Conservation (phyloP, 2,329 filamentous ascomycete species). For the Aspergillus terreus region DNA sequence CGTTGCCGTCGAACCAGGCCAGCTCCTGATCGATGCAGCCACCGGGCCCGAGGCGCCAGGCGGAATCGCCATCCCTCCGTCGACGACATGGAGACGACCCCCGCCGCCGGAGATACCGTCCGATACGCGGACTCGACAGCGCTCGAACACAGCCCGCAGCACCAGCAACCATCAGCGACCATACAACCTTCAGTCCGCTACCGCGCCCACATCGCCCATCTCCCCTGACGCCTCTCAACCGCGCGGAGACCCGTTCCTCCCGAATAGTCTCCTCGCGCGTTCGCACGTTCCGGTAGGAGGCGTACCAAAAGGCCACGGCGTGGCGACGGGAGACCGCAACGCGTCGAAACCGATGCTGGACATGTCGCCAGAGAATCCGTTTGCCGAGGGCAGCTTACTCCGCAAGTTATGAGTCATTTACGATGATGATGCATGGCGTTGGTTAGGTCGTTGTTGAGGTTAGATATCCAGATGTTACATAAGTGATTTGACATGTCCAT, state of each 20-base stretch:
- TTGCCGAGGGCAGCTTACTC: conserved; percentile 44
- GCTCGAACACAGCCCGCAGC: conserved; percentile 35
- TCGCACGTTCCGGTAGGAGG: conserved; percentile 18
- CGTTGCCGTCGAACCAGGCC: conserved; percentile 42
- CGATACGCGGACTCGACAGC: conserved; percentile 20
- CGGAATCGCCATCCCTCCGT: conserved; percentile 33
- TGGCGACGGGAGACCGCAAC: conserved; percentile 38
- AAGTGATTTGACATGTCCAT: too few species aligned
- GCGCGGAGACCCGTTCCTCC: conserved; percentile 27
- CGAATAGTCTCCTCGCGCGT: conserved; percentile 36
- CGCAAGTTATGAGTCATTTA: conserved; percentile 9
- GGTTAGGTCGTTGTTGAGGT: neutral
- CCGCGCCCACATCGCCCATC: conserved; percentile 9
- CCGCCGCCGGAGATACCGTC: conserved; percentile 10
- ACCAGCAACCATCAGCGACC: conserved; percentile 15
- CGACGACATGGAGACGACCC: conserved; percentile 40
- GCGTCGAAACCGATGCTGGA: conserved; percentile 42
- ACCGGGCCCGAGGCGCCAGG: conserved; percentile 37
- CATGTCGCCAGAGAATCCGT: conserved; percentile 38
- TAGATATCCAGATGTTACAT: too few species aligned
- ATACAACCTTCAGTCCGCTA: conserved; percentile 1
- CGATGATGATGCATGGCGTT: neutral
- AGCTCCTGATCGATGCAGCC: conserved; percentile 39
- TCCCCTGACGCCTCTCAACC: conserved; percentile 9
- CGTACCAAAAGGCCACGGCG: conserved; percentile 30